These are phyloP conservation scores for Termitomyces sp. DNA, from an alignment of 768 basidiomycete species.

Conservation along the genomic window DNA sequence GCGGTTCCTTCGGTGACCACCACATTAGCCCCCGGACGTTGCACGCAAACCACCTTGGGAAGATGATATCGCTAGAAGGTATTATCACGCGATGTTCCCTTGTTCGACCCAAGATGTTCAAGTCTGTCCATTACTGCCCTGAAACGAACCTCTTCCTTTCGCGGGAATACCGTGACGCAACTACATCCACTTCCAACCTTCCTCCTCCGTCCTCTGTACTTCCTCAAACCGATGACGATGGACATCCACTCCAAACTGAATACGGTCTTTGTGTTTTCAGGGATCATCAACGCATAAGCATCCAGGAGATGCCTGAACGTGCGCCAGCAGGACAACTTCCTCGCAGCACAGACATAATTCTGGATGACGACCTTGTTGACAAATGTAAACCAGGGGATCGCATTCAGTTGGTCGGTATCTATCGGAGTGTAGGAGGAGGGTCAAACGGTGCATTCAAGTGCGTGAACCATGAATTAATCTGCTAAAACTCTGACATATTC, in stretches of 20 bases:
- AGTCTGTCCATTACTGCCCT: slow-evolving; percentile 95
- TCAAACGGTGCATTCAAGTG: slow-evolving; percentile 93
- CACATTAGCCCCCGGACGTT: slow-evolving; percentile 95
- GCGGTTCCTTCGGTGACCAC: slow-evolving; percentile 97
- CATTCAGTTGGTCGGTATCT: slow-evolving; percentile 93
- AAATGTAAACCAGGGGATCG: slow-evolving; percentile 97
- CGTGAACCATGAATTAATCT: slow-evolving; percentile 19
- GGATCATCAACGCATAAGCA: slow-evolving; percentile 96
- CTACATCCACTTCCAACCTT: slow-evolving; percentile 79
- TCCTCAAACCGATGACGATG: slow-evolving; percentile 91
- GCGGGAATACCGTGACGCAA: slow-evolving; percentile 91
- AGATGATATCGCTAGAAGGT: slow-evolving; percentile 96
- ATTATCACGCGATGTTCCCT: slow-evolving; percentile 98
- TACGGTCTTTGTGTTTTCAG: slow-evolving; percentile 89
- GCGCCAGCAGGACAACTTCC: slow-evolving; percentile 97
- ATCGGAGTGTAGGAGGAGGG: slow-evolving; percentile 91
- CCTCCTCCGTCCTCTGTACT: slow-evolving; percentile 85
- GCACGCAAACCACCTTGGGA: slow-evolving; percentile 83
- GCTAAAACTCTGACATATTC: slow-evolving; percentile 10
- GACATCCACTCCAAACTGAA: slow-evolving; percentile 83
- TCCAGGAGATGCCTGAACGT: slow-evolving; percentile 99
- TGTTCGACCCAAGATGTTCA: slow-evolving; percentile 97
- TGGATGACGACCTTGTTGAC: slow-evolving; percentile 97
- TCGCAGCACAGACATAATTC: slow-evolving; percentile 90
- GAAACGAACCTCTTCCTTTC: slow-evolving; percentile 80